phyloP scores from a whole-genome alignment of 495 filamentous ascomycete species.

The Alectoria sarmentosa region DNA sequence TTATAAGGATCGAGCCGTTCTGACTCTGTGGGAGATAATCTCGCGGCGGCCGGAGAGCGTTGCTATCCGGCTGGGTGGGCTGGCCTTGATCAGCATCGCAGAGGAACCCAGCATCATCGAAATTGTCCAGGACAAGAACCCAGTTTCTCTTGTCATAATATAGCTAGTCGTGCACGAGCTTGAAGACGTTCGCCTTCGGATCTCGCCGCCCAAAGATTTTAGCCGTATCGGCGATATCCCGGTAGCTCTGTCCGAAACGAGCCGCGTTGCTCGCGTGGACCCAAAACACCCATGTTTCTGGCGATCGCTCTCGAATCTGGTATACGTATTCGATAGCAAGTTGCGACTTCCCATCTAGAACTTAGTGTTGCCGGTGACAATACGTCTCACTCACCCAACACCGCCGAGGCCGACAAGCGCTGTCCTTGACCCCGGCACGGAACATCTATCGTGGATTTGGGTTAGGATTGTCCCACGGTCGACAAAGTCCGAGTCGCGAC shows the following conservation, averaged over 20 bases:
- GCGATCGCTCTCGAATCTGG: constrained; percentile 31
- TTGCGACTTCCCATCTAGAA: neutral
- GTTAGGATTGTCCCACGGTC: no score
- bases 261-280: constrained; percentile 36
- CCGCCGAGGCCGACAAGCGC: no score
- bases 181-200: constrained; percentile 35
- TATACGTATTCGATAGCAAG: constrained; percentile 39
- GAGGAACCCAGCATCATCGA: constrained; percentile 33
- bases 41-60: constrained; percentile 16
- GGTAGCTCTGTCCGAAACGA: constrained; percentile 37
- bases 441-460: no score
- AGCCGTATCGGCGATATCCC: constrained; percentile 34
- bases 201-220: constrained; percentile 34
- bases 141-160: constrained; percentile 31
- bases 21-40: constrained; percentile 33
- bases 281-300: constrained; percentile 46
- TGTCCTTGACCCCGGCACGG: no score
- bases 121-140: constrained; percentile 44
- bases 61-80: no score
- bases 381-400: no score
- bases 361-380: no score
- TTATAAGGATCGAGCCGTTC: constrained; percentile 38
- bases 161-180: constrained; percentile 37
- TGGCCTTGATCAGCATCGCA: constrained; percentile 10
- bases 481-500: no score